phyloP scores from a whole-genome alignment of 768 basidiomycete species.

The Cytidiella melzeri region DNA sequence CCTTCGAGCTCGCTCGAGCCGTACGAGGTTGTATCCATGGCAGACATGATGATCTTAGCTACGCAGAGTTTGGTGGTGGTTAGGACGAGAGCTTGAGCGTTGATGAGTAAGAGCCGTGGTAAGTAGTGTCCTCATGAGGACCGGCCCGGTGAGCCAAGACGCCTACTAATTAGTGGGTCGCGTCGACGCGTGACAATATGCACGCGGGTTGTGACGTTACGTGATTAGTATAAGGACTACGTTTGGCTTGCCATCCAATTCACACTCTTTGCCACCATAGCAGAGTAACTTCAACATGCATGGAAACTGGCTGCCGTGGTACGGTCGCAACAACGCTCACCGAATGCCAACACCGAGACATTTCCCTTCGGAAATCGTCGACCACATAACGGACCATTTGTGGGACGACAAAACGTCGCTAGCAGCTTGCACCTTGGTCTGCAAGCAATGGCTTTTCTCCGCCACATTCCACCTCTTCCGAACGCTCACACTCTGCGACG shows the following conservation, averaged over 20 bases:
- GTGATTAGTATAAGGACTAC: background rate
- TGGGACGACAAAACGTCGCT: constrained; percentile 2
- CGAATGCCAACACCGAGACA: background rate
- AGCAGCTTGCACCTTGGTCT: background rate
- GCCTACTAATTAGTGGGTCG: background rate
- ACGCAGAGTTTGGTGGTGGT: too few species aligned
- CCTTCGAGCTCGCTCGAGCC: constrained; percentile 33
- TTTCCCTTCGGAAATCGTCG: constrained; percentile 5
- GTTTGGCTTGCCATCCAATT: background rate
- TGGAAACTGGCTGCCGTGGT: background rate
- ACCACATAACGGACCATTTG: background rate
- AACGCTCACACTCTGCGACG: background rate
- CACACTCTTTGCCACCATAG: background rate
- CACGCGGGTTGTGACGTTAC: background rate
- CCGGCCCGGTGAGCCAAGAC: too few species aligned
- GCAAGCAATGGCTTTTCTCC: background rate
- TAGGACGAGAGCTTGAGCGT: too few species aligned
- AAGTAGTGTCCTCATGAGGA: too few species aligned
- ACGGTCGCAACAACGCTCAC: background rate
- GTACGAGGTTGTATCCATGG: constrained; percentile 4
- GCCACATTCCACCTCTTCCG: background rate
- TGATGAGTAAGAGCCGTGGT: too few species aligned
- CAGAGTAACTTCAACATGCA: background rate
- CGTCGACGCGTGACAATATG: background rate
- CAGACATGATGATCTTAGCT: constrained; percentile 13